Evolutionary conservation across 345 rosid genomes (phyloP), one percentile per base, ranked within the genome.

Genomic region (Dipteronia sinensis): DNA sequence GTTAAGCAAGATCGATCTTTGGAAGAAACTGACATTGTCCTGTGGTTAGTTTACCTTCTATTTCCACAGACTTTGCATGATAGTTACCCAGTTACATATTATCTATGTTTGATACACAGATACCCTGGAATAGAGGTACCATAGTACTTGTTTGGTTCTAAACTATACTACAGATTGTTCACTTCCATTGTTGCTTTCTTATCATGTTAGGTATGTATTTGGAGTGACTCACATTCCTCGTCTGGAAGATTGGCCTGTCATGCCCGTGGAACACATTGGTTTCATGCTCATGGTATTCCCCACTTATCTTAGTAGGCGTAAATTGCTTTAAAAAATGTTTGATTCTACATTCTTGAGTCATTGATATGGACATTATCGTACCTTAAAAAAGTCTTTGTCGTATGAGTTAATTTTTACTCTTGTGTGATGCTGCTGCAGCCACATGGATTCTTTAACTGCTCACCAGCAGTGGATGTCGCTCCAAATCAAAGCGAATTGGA

Each of bases 221-320:
- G 94, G 94, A 66, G 80, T 90, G 67, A 92, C 97, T 0, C 90
- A 89, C 63, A 77, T 92, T 71, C 94, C 94, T 70, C 87, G 97
- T 47, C 83, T 92, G 79, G 94, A 92, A 84, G 94, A 92, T 75
- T 92, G 92, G 92, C 93, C 94, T 17, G 92, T 89, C 59, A 90
- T 92, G 94, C 94, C 93, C 0, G 91, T 84, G 76, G 97, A 92
- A 47, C 89, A 62, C 79, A 82, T 89, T 55, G 94, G 97, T 51
- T 92, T 92, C 65, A 85, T 81, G 87, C 93, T 90, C 10, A 84
- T 84, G 97, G 94, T 90, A 85, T 47, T 19, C 29, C 61, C 29
- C 69, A 29, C 67, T 46, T 11, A 40, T 42, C 20, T 19, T 44
- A 27, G 13, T 15, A 44, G 40, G 40, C 31, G 23, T 16, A 47